A percentile compares a stretch with the other conserved stretches of the same genome.
phyloP scores from a whole-genome alignment of 2,329 filamentous ascomycete species.

The Ophiocordyceps camponoti-leonardi region DNA sequence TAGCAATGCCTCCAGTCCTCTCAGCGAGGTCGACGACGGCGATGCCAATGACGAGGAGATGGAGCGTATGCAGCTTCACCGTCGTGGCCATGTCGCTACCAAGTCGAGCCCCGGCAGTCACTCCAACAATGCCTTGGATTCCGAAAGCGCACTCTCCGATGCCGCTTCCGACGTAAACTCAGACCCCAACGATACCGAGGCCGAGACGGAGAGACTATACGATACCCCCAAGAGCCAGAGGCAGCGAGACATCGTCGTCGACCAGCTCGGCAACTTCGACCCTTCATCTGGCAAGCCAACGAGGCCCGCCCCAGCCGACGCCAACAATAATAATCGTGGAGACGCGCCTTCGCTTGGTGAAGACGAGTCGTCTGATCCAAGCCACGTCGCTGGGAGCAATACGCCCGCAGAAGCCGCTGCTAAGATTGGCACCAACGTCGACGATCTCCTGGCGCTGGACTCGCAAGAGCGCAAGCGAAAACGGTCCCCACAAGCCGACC shows the following conservation, averaged over 20 bases:
- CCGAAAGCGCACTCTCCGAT: slow-evolving; percentile 39
- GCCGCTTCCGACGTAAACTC: slow-evolving; percentile 22
- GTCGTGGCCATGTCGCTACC: slow-evolving; percentile 14
- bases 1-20: slow-evolving; percentile 69
- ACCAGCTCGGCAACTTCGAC: slow-evolving; percentile 40
- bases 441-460: slow-evolving; percentile 15
- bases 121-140: slow-evolving; percentile 19
- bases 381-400: slow-evolving; percentile 18
- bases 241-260: slow-evolving; percentile 43
- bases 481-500: slow-evolving; percentile 26
- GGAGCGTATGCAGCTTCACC: slow-evolving; percentile 36
- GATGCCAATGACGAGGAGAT: slow-evolving; percentile 53
- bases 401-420: slow-evolving; percentile 16
- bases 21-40: slow-evolving; percentile 81
- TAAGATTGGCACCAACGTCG: slow-evolving; percentile 10
- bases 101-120: slow-evolving; percentile 11
- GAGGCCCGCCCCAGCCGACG: slow-evolving; percentile 22
- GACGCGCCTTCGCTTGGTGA: slow-evolving; percentile 23
- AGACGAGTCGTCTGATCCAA: slow-evolving; percentile 19
- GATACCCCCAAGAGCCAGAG: slow-evolving; percentile 60
- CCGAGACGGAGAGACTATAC: slow-evolving; percentile 85
- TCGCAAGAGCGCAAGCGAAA: slow-evolving; percentile 30
- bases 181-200: slow-evolving; percentile 53
- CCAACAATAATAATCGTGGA: slow-evolving; percentile 18
- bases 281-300: slow-evolving; percentile 64